Base-by-base conservation (phyloP, 208 protist genomes). In the Strigomonas culicis region DNA sequence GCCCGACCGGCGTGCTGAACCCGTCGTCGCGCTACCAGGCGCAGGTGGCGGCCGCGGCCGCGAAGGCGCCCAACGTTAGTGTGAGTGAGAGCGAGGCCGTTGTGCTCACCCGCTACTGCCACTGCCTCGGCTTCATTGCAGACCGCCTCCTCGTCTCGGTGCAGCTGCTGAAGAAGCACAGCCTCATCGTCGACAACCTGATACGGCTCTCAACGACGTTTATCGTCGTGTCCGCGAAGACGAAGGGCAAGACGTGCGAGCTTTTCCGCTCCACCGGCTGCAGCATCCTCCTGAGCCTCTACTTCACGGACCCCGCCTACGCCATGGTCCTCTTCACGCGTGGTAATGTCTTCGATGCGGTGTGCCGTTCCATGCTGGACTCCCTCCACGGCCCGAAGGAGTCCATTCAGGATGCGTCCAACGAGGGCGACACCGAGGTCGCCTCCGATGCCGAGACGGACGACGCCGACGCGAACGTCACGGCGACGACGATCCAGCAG, bases 361-460 rank as follows among this genome's bases (percentile, higher is more conserved):
- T 79, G 30, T 75, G 74, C 31, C 63, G 68, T n/a, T 70, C 67
- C 34, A 75, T 74, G 64, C 25, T 79, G 21, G 47, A 44, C 27
- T 58, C 36, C 36, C 52, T 58, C 52, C 30, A 58, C 52, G 36
- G 25, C 52, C 52, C 52, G 15, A 32, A 11, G 4, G 52, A 58
- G 30, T 11, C 36, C 4, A 22, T 58, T 10, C 24, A 58, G 28
- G 52, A 36, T 11, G n/a, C 13, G 24, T 25, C 22, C 28, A 2
- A 50, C 41, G 30, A 31, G 27, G 28, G 46, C 11, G 3, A 8
- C 10, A 30, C 10, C 3, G 19, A 21, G 13, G 58, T n/a, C 58
- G 27, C 58, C 43, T 32, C 4, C 58, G 41, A 49, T 30, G 58
- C 32, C n/a, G 32, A 25, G n/a, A n/a, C n/a, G n/a, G n/a, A n/a